phyloP scores from a whole-genome alignment of 192 early-diverging fungal species.

The Coemansia brasiliensis region DNA sequence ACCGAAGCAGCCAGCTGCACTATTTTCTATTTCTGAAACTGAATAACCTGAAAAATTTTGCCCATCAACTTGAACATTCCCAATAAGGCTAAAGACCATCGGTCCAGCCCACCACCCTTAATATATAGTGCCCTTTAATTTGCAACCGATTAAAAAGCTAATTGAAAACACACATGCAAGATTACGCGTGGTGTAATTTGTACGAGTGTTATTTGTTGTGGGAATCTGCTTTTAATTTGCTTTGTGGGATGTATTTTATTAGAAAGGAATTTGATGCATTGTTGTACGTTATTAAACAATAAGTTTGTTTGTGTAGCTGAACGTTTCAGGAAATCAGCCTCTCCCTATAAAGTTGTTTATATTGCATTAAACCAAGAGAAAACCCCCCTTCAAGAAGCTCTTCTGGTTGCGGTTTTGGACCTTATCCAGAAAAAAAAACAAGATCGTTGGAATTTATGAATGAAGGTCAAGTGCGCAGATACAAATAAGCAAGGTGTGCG shows the following conservation, averaged over 20 bases:
- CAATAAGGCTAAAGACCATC: too few species aligned
- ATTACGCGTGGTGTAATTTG: neutral
- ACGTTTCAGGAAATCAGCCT: slow-evolving; percentile 10
- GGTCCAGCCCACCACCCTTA: too few species aligned
- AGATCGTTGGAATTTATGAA: neutral
- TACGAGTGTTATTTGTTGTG: neutral
- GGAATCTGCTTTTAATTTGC: neutral
- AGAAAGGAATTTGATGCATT: too few species aligned
- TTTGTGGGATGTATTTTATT: neutral
- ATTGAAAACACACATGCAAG: neutral
- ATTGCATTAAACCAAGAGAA: too few species aligned
- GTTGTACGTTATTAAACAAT: too few species aligned
- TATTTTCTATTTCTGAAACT: too few species aligned
- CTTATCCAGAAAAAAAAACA: too few species aligned
- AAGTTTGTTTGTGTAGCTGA: neutral
- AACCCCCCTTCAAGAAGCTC: too few species aligned
- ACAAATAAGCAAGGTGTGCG: slow-evolving; percentile 1
- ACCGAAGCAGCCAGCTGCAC: too few species aligned
- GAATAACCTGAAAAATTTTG: too few species aligned
- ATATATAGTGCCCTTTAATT: neutral
- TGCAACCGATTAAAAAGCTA: neutral
- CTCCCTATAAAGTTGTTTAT: neutral
- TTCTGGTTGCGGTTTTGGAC: too few species aligned
- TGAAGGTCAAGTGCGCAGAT: neutral
- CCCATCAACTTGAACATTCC: too few species aligned